These are phyloP conservation scores for Salvia hispanica DNA, from an alignment of 257 asterid species.

Conservation along the genomic window DNA sequence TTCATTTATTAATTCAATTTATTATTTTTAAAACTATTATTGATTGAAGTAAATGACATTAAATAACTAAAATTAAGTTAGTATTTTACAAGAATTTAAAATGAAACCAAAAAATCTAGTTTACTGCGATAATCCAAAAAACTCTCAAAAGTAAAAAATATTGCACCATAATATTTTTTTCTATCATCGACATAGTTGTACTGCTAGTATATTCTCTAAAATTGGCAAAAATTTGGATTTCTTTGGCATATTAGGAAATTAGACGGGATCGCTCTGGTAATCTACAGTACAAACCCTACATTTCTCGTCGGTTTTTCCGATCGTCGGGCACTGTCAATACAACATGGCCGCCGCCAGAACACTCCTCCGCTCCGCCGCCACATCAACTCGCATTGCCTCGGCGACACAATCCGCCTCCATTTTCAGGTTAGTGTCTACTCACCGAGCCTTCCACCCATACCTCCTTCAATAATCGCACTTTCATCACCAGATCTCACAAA, in stretches of 20 bases:
- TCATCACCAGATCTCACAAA: background rate
- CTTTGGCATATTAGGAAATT: background rate
- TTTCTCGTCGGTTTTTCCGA: background rate
- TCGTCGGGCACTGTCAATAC: background rate
- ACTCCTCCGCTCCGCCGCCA: slow-evolving; percentile 25
- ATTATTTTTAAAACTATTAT: too few species aligned
- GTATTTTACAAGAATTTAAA: too few species aligned
- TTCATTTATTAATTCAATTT: too few species aligned
- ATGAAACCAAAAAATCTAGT: too few species aligned
- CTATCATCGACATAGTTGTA: too few species aligned
- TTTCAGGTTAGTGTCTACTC: slow-evolving; percentile 25
- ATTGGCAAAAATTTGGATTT: background rate
- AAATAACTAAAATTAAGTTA: too few species aligned
- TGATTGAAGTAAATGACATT: too few species aligned
- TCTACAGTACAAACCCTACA: slow-evolving; percentile 10
- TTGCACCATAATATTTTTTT: too few species aligned
- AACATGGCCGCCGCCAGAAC: slow-evolving; percentile 34
- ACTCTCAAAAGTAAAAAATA: too few species aligned
- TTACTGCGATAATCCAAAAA: too few species aligned
- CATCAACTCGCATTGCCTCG: slow-evolving; percentile 23
- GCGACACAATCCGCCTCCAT: slow-evolving; percentile 21
- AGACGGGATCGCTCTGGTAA: background rate
- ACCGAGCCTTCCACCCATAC: background rate
- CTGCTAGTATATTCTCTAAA: too few species aligned
- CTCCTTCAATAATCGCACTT: background rate